Evolutionary conservation across 139 green algal species (phyloP), one percentile per base, ranked within the genome.

Genomic region (Eudorina sp.): DNA sequence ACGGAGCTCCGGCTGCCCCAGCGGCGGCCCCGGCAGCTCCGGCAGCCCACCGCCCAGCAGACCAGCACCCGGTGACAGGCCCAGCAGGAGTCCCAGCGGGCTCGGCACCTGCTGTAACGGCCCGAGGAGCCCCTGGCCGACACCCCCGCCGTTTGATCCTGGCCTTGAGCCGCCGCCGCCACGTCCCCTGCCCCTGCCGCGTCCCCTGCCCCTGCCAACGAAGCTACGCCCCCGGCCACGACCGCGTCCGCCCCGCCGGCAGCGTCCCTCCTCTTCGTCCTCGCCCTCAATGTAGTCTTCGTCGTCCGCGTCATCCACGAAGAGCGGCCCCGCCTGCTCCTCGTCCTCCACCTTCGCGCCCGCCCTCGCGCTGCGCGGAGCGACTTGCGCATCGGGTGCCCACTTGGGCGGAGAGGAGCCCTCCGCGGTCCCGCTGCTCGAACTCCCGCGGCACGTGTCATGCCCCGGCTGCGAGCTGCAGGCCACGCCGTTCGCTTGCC

Each of bases 301-400:
- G 41, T 82, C 84, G 21, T 84, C 70, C 38, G 51, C 51, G 29
- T 89, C 84, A 46, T 83, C 84, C 72, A 60, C 70, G 23, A 70
- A 89, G 3, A 38, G 31, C 31, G 72, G 46, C 36, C 38, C 70
- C 6, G 16, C 70, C 3, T 89, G 70, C 19, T 84, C 84, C 23
- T 43, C 69, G 16, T 45, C 31, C 3, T 75, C 66, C 66, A 2
- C 66, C 18, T 21, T 4, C 16, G 34, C 34, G 36, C 11, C 36
- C 29, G 38, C 14, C 31, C 31, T 76, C 31, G 38, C 38, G 68
- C 68, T 53, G 36, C 68, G 68, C 68, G 36, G 68, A 48, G 34
- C 34, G 36, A 46, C 14, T 21, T 46, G 68, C 53, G 18, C 53
- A 19, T 62, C 53, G 18, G 18, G 18, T 19, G 18, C 53, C 53